Base-by-base conservation (phyloP, 2,329 filamentous ascomycete species). In the Penicillium expansum region DNA sequence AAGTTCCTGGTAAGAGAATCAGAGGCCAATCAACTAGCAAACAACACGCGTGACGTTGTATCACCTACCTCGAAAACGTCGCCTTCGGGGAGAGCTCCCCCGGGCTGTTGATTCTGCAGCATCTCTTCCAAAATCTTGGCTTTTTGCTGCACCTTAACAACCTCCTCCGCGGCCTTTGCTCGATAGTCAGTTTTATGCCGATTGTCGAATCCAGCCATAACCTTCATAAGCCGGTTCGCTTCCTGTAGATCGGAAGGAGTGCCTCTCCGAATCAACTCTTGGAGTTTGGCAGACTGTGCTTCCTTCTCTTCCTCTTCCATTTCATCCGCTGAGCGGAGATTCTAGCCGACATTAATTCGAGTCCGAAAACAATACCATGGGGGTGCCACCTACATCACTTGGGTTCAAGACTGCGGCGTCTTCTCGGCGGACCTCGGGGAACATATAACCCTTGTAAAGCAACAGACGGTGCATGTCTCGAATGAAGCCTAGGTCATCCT, bases 181-280 rank as follows among this genome's bases (percentile, higher is more conserved):
- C 94, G 88, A 76, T 97, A 99, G 77, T 99, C 93, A 1, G 94
- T 97, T 79, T 97, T 97, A 73, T 91, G 89, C 66, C 92, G 83
- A 57, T 91, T 97, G 74, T 99, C 94, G 75, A 90, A 99, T 61
- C 94, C 94, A 52, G 94, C 94, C 94, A 99, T 97, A 64, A 99
- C 84, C 77, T 99, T 99, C 94, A 99, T 99, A 52, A 99, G 82
- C 66, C 91, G 88, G 72, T 97, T 99, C 52, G 94, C 94, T 79
- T 99, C 94, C 73, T 97, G 93, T 57, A 99, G 79, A 73, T 99
- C 94, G 62, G 95, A 89, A 27, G 94, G 94, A 5, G 90, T 88
- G 53, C 94, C 94, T 64, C 94, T 83, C 59, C 94, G 88, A 71
- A 99, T 97, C 52, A 99, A 81, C 76, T 99, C 94, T 72, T 99